Evolutionary conservation across 2,329 filamentous ascomycete genomes (phyloP).

Genomic region (Ceratocystis cacaofunesta): DNA sequence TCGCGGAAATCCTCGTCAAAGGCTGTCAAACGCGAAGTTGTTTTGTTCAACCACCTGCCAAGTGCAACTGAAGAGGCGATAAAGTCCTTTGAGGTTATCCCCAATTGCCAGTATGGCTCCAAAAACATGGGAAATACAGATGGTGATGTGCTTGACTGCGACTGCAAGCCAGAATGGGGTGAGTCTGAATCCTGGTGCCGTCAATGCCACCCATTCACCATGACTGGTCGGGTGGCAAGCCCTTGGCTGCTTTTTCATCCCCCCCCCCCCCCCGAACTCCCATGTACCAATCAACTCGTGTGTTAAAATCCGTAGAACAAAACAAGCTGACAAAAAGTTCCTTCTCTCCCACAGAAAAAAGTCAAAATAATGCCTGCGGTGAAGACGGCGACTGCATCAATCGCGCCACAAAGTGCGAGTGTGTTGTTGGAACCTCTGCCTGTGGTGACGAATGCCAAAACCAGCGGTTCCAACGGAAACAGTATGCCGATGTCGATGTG

Average conservation of each 20-base stretch:
- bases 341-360: slow-evolving; percentile 32
- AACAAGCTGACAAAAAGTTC: not conserved
- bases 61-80: slow-evolving; percentile 67
- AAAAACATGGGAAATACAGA: slow-evolving; percentile 86
- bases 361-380: slow-evolving; percentile 70
- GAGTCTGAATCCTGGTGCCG: slow-evolving; percentile 30
- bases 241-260: not conserved
- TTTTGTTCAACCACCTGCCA: slow-evolving; percentile 58
- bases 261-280: not conserved
- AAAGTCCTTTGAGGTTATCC: slow-evolving; percentile 63
- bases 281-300: no score
- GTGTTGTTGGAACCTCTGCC: slow-evolving; percentile 57
- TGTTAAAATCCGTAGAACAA: not conserved
- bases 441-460: slow-evolving; percentile 85
- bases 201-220: not conserved
- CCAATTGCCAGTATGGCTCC: slow-evolving; percentile 77
- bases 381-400: slow-evolving; percentile 98
- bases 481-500: slow-evolving; percentile 83
- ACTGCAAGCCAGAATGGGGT: slow-evolving; percentile 93
- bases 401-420: slow-evolving; percentile 95
- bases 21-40: slow-evolving; percentile 43
- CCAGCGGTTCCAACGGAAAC: slow-evolving; percentile 78
- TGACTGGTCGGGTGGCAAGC: not conserved
- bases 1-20: slow-evolving; percentile 63
- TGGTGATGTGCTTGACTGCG: slow-evolving; percentile 80